phyloP scores from a whole-genome alignment of 2,329 filamentous ascomycete genomes.

The Trichoderma oligosporum region DNA sequence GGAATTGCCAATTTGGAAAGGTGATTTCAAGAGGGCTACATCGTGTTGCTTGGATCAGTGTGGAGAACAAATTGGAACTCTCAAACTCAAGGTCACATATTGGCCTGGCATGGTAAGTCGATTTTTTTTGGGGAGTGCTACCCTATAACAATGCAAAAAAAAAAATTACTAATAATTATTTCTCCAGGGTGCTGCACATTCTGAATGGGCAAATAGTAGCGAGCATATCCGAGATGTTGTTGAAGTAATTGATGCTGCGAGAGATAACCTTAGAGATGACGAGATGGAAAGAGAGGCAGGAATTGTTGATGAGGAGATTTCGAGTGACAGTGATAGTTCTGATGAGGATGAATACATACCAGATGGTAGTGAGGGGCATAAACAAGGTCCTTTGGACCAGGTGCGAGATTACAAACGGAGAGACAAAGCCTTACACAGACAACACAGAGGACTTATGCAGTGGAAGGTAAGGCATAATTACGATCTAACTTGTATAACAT shows the following conservation, averaged over 20 bases:
- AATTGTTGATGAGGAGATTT: conserved; percentile 33
- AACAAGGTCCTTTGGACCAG: conserved; percentile 47
- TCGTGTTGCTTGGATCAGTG: conserved; percentile 41
- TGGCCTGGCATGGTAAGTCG: conserved; percentile 36
- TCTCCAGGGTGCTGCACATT: conserved; percentile 35
- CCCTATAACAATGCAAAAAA: neutral
- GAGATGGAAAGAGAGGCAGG: conserved; percentile 35
- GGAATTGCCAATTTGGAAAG: conserved; percentile 62
- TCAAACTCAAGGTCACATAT: conserved; percentile 39
- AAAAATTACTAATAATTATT: neutral
- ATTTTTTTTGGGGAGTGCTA: neutral
- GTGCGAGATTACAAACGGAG: conserved; percentile 59
- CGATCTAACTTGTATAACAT: too few species aligned
- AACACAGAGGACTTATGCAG: conserved; percentile 70
- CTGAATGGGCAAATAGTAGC: conserved; percentile 35
- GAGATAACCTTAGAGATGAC: conserved; percentile 33
- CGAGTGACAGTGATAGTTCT: conserved; percentile 30
- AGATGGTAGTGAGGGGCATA: conserved; percentile 36
- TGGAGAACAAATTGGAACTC: conserved; percentile 45
- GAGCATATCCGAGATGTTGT: conserved; percentile 36
- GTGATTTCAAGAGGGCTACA: conserved; percentile 48
- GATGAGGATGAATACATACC: conserved; percentile 35
- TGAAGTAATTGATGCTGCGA: conserved; percentile 47
- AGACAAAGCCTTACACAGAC: conserved; percentile 57
- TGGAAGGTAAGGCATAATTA: conserved; percentile 46